Evolutionary conservation across 768 basidiomycete genomes (phyloP), one percentile per base, ranked within the genome.

Genomic region (Gloeopeniophorella convolvens): DNA sequence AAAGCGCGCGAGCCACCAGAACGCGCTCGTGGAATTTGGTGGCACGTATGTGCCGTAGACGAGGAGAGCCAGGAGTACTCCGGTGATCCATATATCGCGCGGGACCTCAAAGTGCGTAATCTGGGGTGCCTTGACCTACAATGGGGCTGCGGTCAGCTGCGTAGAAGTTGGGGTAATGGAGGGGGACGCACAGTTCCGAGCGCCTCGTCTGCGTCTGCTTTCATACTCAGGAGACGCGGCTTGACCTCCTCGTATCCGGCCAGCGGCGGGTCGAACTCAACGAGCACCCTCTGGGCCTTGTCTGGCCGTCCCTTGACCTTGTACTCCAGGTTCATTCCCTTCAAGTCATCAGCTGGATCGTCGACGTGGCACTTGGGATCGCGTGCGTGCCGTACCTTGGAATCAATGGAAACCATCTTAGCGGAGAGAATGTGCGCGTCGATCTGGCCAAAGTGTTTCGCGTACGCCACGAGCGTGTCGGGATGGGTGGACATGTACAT

Each of bases 401-500:
- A 71, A 59, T 84, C 77, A 34, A 89, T 88, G 2, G 71, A 69
- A 8, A 73, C 73, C 87, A 89, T 85, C 63, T 80, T 72, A 7
- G 86, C 87, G n/a, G 75, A 74, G 2, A 66, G 65, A 15, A 88
- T 75, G 32, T 69, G 69, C 24, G 75, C 72, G 18, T 69, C 59
- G 10, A 88, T 73, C 55, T 83, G 80, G 8, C 83, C 86, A 59
- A 74, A 87, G 73, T 83, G 78, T 56, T 82, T 85, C 34, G 84
- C 85, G 58, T 89, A 92, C 3, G 85, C 85, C 30, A 91, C 85
- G 57, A 91, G 71, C 1, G 89, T 90, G 61, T 90, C 88, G 0
- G 85, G 85, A 60, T 90, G 89, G 54, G 71, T 80, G 26, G 77
- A 82, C 89, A 90, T 91, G 70, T 91, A 92, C 78, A 80, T 85